phyloP scores from a whole-genome alignment of 148 eudicot genomes.

The Nepenthes gracilis region DNA sequence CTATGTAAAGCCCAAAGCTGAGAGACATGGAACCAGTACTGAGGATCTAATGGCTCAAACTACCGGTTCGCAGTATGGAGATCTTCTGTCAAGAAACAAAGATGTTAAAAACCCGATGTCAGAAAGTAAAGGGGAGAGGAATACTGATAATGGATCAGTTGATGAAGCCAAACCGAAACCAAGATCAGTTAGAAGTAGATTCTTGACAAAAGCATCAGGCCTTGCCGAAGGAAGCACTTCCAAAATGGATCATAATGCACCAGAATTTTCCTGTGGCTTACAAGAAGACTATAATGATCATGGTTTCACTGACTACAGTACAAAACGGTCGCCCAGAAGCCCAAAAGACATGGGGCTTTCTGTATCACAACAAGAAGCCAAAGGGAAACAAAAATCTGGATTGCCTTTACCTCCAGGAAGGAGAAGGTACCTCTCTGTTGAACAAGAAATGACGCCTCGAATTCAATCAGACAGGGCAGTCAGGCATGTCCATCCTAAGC shows the following conservation, averaged over 20 bases:
- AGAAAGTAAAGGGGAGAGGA: not conserved
- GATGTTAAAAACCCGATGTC: not conserved
- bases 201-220: slow-evolving; percentile 11
- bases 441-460: slow-evolving; percentile 9
- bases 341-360: not conserved
- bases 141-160: slow-evolving; percentile 5
- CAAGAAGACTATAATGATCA: not conserved
- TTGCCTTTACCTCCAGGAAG: slow-evolving; percentile 31
- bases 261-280: not conserved
- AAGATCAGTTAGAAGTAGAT: slow-evolving; percentile 54
- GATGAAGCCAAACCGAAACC: slow-evolving; percentile 27
- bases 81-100: not conserved
- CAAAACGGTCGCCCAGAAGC: too few species aligned
- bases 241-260: not conserved
- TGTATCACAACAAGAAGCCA: slow-evolving; percentile 7
- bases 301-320: too few species aligned
- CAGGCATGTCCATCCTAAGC: slow-evolving; percentile 40
- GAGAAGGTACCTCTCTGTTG: slow-evolving; percentile 13
- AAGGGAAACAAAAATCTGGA: slow-evolving; percentile 6
- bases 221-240: not conserved
- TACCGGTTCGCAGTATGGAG: not conserved
- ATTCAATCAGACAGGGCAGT: slow-evolving; percentile 11
- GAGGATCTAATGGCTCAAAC: slow-evolving; percentile 3
- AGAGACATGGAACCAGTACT: not conserved
- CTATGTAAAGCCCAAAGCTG: slow-evolving; percentile 20